phyloP scores from a whole-genome alignment of 768 basidiomycete species.

The Botryobasidium botryosum region DNA sequence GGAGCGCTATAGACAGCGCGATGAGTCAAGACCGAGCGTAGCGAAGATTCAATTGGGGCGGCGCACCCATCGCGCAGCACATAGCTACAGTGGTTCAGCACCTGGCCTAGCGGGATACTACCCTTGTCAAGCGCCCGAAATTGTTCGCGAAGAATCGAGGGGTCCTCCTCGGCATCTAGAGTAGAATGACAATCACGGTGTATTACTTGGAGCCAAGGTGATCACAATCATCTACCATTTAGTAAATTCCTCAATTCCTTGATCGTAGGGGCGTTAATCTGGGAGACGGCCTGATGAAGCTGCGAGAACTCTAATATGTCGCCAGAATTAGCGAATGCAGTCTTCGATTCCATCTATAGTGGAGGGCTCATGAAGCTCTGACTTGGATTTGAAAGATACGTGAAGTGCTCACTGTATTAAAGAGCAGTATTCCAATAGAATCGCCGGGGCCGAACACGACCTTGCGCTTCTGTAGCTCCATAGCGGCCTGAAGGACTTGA shows the following conservation, averaged over 20 bases:
- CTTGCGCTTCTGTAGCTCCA: slow-evolving; percentile 80
- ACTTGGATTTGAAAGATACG: too few relatives aligned
- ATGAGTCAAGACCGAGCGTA: not conserved
- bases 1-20: slow-evolving; percentile 36
- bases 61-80: slow-evolving; percentile 72
- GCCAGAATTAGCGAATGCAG: slow-evolving; percentile 45
- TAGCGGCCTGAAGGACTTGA: slow-evolving; percentile 62
- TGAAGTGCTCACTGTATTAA: slow-evolving; percentile 78
- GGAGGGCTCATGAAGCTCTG: too few relatives aligned
- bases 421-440: slow-evolving; percentile 76
- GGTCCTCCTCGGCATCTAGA: slow-evolving; percentile 50
- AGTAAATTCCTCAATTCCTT: slow-evolving; percentile 62
- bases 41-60: not conserved
- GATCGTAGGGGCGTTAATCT: slow-evolving; percentile 66
- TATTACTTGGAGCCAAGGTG: too few relatives aligned
- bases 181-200: not conserved
- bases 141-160: slow-evolving; percentile 32
- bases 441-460: slow-evolving; percentile 80
- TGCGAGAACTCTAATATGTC: too few relatives aligned
- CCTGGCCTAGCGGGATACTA: slow-evolving; percentile 67
- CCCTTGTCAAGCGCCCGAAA: slow-evolving; percentile 46
- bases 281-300: slow-evolving; percentile 59
- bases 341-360: slow-evolving; percentile 17
- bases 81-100: slow-evolving; percentile 83
- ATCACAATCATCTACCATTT: slow-evolving; percentile 36